Conservation (phyloP, 1,139 yeast species). For the Hemisphaericaspora subhashii region DNA sequence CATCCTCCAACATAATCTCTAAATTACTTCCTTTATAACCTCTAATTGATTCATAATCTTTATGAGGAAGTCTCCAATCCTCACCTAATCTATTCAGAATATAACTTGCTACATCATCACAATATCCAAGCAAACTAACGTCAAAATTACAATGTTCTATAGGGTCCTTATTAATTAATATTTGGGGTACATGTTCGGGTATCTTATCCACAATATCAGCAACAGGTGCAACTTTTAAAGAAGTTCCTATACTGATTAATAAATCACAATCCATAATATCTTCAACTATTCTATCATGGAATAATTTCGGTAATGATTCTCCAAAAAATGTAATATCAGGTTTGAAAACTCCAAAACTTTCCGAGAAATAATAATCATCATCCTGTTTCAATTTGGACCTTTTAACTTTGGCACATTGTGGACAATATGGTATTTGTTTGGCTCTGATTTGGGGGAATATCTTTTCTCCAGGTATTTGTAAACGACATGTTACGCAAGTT, state of each 20-base stretch:
- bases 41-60: constrained; percentile 23
- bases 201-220: constrained; percentile 82
- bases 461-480: constrained; percentile 64
- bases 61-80: constrained; percentile 66
- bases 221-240: constrained; percentile 95
- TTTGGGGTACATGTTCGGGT: constrained; percentile 74
- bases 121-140: constrained; percentile 73
- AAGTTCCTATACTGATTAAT: constrained; percentile 86
- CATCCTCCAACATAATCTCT: constrained; percentile 21
- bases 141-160: constrained; percentile 83
- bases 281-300: constrained; percentile 59
- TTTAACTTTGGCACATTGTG: constrained; percentile 56
- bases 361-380: constrained; percentile 29
- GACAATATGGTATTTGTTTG: constrained; percentile 70
- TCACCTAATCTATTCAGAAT: constrained; percentile 54
- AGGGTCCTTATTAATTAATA: constrained; percentile 77
- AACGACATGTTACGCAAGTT: constrained; percentile 78
- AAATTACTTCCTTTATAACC: constrained; percentile 22
- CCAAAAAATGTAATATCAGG: constrained; percentile 97
- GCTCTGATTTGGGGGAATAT: constrained; percentile 63
- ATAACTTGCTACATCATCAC: constrained; percentile 82
- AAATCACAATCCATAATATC: constrained; percentile 75
- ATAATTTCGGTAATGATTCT: constrained; percentile 76
- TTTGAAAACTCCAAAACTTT: constrained; percentile 82
- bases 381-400: constrained; percentile 28